These are phyloP conservation scores for Psidium guajava DNA, from an alignment of 345 rosid species.

Conservation along the genomic window DNA sequence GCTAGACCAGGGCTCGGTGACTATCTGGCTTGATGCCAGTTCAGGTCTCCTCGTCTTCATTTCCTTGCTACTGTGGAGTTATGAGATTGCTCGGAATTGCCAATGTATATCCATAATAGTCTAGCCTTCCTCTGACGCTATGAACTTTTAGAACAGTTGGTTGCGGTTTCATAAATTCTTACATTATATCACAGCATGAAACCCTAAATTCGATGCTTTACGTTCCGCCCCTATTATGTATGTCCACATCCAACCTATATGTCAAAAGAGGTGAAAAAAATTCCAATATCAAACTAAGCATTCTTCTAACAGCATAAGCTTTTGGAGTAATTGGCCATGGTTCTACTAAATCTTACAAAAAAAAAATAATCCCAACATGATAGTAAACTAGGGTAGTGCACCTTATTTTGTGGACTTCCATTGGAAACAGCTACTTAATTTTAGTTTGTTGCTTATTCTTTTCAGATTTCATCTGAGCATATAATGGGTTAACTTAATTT, in stretches of 20 bases:
- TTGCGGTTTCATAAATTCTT: background rate
- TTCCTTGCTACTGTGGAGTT: background rate
- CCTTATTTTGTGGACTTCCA: background rate
- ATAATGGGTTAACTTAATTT: background rate
- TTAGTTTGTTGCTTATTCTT: background rate
- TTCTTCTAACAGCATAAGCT: background rate
- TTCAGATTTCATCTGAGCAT: background rate
- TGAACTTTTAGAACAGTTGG: background rate
- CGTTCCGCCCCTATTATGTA: fast-evolving
- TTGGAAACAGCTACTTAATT: background rate
- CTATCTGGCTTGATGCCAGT: slow-evolving; percentile 63
- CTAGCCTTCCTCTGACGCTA: background rate
- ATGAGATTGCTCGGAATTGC: background rate
- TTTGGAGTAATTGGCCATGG: background rate
- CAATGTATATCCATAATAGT: background rate
- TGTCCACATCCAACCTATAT: background rate
- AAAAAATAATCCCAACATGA: background rate
- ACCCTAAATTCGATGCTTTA: background rate
- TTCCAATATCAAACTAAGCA: background rate
- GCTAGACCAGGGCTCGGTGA: slow-evolving; percentile 37
- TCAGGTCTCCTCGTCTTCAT: slow-evolving; percentile 29
- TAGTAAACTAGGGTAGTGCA: background rate
- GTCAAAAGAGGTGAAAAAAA: background rate
- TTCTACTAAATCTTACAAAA: background rate
- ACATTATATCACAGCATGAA: background rate